phyloP scores from a whole-genome alignment of 768 basidiomycete genomes.

The Tulasnella sp. region DNA sequence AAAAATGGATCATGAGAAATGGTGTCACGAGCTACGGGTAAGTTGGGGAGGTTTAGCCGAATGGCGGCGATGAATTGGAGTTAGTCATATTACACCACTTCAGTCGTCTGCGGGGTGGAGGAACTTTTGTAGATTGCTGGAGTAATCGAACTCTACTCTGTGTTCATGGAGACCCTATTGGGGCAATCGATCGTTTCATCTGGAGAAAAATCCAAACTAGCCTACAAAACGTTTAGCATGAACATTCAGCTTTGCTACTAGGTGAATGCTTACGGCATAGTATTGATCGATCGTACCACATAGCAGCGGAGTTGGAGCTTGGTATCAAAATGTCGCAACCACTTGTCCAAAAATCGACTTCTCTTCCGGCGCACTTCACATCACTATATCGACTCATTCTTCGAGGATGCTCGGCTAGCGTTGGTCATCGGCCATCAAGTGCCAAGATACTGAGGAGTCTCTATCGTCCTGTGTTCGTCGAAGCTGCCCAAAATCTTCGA shows the following conservation, averaged over 20 bases:
- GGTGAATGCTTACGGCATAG: not conserved
- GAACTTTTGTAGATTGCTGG: no score
- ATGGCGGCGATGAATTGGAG: no score
- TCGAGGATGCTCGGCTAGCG: constrained; percentile 17
- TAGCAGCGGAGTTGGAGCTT: not conserved
- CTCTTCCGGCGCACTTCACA: constrained; percentile 5
- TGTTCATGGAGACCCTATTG: no score
- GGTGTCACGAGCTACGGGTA: no score
- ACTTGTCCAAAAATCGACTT: not conserved
- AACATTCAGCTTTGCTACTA: not conserved
- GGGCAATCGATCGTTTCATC: not conserved
- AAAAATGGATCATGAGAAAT: no score
- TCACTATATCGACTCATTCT: constrained; percentile 18
- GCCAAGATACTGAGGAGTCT: constrained; percentile 12
- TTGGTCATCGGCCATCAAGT: constrained; percentile 15
- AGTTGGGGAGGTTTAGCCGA: no score
- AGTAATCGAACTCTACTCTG: no score
- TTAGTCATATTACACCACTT: no score
- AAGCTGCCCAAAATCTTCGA: constrained; percentile 3
- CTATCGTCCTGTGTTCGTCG: constrained; percentile 16
- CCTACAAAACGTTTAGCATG: not conserved
- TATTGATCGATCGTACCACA: not conserved
- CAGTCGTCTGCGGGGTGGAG: no score
- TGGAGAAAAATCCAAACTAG: not conserved
- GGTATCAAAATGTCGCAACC: not conserved